A percentile compares a stretch with the other conserved stretches of the same genome.
Evolutionary conservation across 352 stramenopile genomes (phyloP).

Genomic region (Phytophthora pluvialis): DNA sequence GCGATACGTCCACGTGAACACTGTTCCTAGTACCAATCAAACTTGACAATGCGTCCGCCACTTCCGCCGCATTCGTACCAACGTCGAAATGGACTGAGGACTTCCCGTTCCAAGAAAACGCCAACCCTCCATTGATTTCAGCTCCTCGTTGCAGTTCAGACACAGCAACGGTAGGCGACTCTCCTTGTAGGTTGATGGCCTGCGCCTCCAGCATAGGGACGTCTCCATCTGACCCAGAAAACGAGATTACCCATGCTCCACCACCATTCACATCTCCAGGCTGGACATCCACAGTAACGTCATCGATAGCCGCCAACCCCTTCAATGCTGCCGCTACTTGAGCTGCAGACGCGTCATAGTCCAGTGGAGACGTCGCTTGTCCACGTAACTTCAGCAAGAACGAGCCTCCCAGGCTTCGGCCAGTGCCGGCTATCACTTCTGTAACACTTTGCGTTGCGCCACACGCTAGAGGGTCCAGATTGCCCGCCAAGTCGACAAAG

Average conservation of each 20-base stretch:
- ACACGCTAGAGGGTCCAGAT: conserved; percentile 46
- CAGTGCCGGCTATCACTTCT: conserved; percentile 42
- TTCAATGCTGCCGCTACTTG: conserved; percentile 45
- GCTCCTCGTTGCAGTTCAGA: conserved; percentile 40
- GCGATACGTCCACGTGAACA: conserved; percentile 1
- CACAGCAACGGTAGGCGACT: conserved; percentile 23
- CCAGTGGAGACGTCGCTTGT: conserved; percentile 37
- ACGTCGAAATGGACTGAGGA: conserved; percentile 31
- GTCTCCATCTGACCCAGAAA: conserved; percentile 41
- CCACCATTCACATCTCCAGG: conserved; percentile 37
- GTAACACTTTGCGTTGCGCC: conserved; percentile 48
- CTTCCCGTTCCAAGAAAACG: conserved; percentile 12
- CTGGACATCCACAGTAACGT: conserved; percentile 34
- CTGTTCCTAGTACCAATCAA: background rate
- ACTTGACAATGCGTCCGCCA: conserved; percentile 21
- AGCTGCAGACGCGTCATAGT: conserved; percentile 29
- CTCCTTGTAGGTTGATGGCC: conserved; percentile 28
- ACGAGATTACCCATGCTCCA: conserved; percentile 52
- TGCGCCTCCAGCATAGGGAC: conserved; percentile 34
- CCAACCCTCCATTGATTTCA: conserved; percentile 36
- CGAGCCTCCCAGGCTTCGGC: conserved; percentile 35
- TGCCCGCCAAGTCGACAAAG: conserved; percentile 52
- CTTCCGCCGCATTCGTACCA: conserved; percentile 19
- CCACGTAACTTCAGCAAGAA: conserved; percentile 42
- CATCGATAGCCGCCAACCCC: conserved; percentile 22